These are phyloP conservation scores for Melampsora americana DNA, from an alignment of 1,284 basidiomycete genomes.

Conservation along the genomic window DNA sequence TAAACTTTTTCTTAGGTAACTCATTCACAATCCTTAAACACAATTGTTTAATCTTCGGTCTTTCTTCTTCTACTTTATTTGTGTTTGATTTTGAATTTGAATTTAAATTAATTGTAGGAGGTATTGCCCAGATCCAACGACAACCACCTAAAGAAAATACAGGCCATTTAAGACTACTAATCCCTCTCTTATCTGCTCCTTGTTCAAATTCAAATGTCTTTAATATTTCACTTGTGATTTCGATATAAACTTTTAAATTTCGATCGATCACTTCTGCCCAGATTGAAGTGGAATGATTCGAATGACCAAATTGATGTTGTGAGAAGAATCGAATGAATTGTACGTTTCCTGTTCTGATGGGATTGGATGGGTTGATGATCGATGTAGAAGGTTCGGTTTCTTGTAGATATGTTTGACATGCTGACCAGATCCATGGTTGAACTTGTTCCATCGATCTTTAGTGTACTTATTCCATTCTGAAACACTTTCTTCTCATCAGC, in stretches of 20 bases:
- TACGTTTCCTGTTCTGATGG: conserved; percentile 16
- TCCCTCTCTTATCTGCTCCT: conserved; percentile 14
- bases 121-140: conserved; percentile 27
- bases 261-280: conserved; percentile 36
- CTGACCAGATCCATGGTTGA: conserved; percentile 38
- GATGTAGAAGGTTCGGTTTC: neutral
- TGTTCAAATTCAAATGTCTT: conserved; percentile 22
- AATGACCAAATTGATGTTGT: conserved; percentile 14
- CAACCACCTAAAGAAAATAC: conserved; percentile 27
- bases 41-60: conserved; percentile 10
- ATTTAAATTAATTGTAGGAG: neutral
- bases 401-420: neutral
- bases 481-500: too few relatives aligned
- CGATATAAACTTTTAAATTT: conserved; percentile 10
- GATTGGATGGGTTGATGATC: neutral
- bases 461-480: too few relatives aligned
- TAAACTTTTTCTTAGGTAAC: conserved; percentile 22
- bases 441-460: conserved; percentile 23
- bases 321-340: conserved; percentile 34
- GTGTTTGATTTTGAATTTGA: neutral
- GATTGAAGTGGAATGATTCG: neutral
- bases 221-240: conserved; percentile 13
- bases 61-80: too few relatives aligned
- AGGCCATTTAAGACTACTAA: conserved; percentile 18
- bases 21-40: conserved; percentile 31